Evolutionary conservation across 768 basidiomycete species (phyloP).

Genomic region (Naganishia vishniacii): DNA sequence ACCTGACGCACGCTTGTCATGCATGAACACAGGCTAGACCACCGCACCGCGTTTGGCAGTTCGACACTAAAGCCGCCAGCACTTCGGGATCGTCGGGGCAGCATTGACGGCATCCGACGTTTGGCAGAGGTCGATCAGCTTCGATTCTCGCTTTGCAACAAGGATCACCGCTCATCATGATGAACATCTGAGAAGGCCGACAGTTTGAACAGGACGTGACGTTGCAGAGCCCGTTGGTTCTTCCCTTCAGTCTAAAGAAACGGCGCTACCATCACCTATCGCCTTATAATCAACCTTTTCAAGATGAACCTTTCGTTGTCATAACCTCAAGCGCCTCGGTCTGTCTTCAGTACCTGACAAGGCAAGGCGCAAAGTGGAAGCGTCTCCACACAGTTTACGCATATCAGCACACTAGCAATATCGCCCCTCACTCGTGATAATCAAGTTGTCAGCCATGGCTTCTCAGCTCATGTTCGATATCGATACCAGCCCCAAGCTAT

Average conservation of each 20-base stretch:
- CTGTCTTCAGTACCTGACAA: constrained; percentile 16
- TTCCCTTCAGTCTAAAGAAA: background rate
- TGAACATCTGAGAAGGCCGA: background rate
- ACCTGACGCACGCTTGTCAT: background rate
- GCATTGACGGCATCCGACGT: too few relatives aligned
- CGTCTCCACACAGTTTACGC: background rate
- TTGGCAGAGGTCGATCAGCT: background rate
- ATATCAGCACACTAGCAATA: background rate
- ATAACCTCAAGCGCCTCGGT: constrained; percentile 7
- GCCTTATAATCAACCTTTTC: background rate
- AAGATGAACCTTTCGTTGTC: constrained; percentile 11
- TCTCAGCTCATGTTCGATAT: constrained; percentile 11
- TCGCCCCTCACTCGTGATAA: background rate
- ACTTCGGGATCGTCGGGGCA: background rate
- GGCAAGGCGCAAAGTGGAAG: constrained; percentile 8
- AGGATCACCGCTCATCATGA: background rate
- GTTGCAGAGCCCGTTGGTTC: background rate
- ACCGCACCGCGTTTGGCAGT: background rate
- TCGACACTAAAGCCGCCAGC: background rate
- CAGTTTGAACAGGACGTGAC: too few relatives aligned
- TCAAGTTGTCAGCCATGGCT: background rate
- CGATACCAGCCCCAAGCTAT: constrained; percentile 13
- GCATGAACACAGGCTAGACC: background rate
- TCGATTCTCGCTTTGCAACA: background rate
- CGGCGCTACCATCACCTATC: background rate